A percentile compares a stretch with the other conserved stretches of the same genome.
Conservation (phyloP, 306 rosid species). For the Abrus pulchellus region DNA sequence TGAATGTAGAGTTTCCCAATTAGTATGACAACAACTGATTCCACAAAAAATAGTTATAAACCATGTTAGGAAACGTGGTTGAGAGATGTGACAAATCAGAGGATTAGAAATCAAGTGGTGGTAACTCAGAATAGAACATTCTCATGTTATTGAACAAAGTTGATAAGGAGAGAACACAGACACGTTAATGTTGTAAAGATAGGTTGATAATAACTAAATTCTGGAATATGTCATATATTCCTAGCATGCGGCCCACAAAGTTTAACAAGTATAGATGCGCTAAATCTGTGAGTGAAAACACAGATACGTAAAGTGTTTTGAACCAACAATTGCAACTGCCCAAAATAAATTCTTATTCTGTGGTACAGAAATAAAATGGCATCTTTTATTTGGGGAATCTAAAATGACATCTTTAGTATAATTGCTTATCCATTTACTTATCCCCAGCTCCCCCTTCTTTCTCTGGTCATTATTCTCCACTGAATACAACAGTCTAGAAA, state of each 20-base stretch:
- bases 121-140: constrained; percentile 32
- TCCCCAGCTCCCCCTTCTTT: constrained; percentile 26
- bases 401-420: constrained; percentile 23
- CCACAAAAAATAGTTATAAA: constrained; percentile 31
- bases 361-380: constrained; percentile 34
- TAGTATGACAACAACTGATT: constrained; percentile 20
- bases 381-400: constrained; percentile 44
- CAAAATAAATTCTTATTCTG: constrained; percentile 47
- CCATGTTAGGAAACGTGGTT: constrained; percentile 35
- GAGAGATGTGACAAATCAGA: constrained; percentile 35
- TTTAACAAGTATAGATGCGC: constrained; percentile 36
- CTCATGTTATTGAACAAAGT: not conserved
- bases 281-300: constrained; percentile 47
- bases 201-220: not conserved
- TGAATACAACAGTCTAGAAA: not conserved
- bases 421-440: constrained; percentile 38
- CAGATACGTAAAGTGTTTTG: constrained; percentile 41
- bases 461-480: constrained; percentile 48
- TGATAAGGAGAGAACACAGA: constrained; percentile 12
- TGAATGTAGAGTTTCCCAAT: constrained; percentile 46
- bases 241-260: constrained; percentile 24
- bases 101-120: not conserved
- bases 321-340: constrained; percentile 48
- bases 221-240: constrained; percentile 34
- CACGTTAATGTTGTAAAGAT: not conserved